Conservation (phyloP, 495 filamentous ascomycete genomes). For the Filosporella fistucella region DNA sequence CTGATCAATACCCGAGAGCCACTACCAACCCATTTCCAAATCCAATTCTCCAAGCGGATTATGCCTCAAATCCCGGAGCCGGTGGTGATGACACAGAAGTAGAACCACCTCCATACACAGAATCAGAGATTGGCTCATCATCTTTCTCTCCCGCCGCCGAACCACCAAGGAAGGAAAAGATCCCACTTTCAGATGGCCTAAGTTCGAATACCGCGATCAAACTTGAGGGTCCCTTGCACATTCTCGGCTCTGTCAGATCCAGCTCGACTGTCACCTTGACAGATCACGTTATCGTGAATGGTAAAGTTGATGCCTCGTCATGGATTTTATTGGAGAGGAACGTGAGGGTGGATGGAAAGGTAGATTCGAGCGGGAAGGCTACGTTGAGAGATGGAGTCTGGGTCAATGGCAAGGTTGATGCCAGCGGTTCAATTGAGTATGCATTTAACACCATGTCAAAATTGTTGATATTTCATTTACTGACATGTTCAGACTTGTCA, state of each 20-base stretch:
- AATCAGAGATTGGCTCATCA: too few relatives aligned
- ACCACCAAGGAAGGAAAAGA: too few relatives aligned
- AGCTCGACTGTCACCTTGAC: slow-evolving; percentile 3
- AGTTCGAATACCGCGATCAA: slow-evolving; percentile 3
- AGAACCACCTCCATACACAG: too few relatives aligned
- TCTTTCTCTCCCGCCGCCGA: too few relatives aligned
- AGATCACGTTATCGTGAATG: slow-evolving; percentile 9
- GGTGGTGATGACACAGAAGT: too few relatives aligned
- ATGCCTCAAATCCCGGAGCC: too few relatives aligned
- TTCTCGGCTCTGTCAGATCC: slow-evolving; percentile 10
- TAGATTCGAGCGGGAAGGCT: slow-evolving; percentile 6
- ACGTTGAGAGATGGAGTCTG: slow-evolving; percentile 8
- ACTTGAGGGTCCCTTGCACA: slow-evolving; percentile 10
- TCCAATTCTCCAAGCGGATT: too few relatives aligned
- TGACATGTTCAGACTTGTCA: not conserved
- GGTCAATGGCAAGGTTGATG: slow-evolving; percentile 14
- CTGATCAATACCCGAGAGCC: too few relatives aligned
- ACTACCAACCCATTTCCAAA: too few relatives aligned
- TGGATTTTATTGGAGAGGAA: slow-evolving; percentile 2
- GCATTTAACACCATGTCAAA: not conserved
- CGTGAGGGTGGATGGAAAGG: slow-evolving; percentile 13
- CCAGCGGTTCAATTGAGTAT: slow-evolving; percentile 9
- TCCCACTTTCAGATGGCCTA: slow-evolving; percentile 12
- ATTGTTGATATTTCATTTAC: not conserved
- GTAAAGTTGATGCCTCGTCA: slow-evolving; percentile 9